A percentile compares a stretch with the other conserved stretches of the same genome.
phyloP scores from a whole-genome alignment of 2,329 filamentous ascomycete species.

The Cordyceps sp. region DNA sequence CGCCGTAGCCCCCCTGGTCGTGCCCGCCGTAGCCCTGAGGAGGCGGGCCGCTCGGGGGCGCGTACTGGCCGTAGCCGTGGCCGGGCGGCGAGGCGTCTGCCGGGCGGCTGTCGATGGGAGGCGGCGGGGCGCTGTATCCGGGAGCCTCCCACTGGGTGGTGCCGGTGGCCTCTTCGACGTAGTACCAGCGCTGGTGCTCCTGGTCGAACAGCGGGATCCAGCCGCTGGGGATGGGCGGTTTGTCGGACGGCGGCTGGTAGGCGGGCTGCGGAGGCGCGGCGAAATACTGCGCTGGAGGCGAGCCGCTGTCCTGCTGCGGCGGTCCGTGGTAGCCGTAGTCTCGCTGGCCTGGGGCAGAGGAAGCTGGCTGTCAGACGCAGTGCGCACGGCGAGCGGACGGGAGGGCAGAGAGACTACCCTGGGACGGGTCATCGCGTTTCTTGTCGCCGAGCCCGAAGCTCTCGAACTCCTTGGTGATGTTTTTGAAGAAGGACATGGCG shows the following conservation, averaged over 20 bases:
- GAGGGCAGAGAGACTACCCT: neutral
- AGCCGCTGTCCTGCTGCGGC: conserved; percentile 5
- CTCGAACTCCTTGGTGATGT: conserved; percentile 25
- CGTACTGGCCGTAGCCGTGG: conserved; percentile 7
- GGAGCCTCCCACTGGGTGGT: conserved; percentile 49
- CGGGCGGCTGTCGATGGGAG: conserved; percentile 7
- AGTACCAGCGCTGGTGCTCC: conserved; percentile 45
- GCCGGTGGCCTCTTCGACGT: conserved; percentile 43
- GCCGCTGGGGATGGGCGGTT: conserved; percentile 38
- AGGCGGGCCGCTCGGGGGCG: neutral
- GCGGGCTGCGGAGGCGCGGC: conserved; percentile 8
- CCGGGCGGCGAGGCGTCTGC: conserved; percentile 7
- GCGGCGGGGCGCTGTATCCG: conserved; percentile 11
- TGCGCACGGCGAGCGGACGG: neutral
- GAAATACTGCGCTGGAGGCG: conserved; percentile 6
- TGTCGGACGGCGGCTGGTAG: conserved; percentile 18
- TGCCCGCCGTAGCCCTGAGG: neutral
- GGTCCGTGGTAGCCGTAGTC: conserved; percentile 11
- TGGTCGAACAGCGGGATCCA: conserved; percentile 50
- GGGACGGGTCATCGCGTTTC: neutral
- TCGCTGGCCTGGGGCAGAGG: conserved; percentile 4
- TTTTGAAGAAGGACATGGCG: conserved; percentile 28
- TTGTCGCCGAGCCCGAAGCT: conserved; percentile 27
- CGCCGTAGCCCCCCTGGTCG: neutral
- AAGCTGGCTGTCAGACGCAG: neutral